Evolutionary conservation across 495 filamentous ascomycete genomes (phyloP), one percentile per base, ranked within the genome.

Genomic region (Lepidopterella palustris): DNA sequence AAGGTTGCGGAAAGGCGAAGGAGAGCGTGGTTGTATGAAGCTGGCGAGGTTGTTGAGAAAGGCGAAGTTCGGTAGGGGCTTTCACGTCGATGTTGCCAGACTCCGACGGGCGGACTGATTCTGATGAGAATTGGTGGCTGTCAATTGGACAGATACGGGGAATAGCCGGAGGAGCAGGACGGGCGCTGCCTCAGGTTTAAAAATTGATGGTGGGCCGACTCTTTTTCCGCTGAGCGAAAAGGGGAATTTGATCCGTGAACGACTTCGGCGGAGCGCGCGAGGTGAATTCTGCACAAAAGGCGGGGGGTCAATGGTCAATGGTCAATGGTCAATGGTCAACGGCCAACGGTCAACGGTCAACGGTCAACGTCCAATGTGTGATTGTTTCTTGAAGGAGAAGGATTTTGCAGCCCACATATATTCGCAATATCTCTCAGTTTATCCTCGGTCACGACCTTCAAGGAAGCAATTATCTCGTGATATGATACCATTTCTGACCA

Each of bases 171-270:
- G 21, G 20, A 13, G 21, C 20, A 42, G 13, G 13, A 11, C 39
- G 20, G 13, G 13, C 13, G 39, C 39, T 20, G 39, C 13, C 39
- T 15, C 39, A 20, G 26, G 9, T 27, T 26, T 24, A 27, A 49
- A 21, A 18, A 42, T 13, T 42, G 35, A 15, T 18, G 45, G 47
- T 24, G 47, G 47, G 47, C 47, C 47, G 47, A 50, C 18, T 50
- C 26, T 50, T 50, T 15, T 50, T 13, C 47, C 18, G 23, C 15
- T 23, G 47, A 6, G 13, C 25, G 47, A 50, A 50, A 50, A 50
- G 47, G 25, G 47, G 15, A 50, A 50, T 50, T 50, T 50, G 47
- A 50, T 50, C 47, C 47, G 47, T 25, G 35, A 11, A 11, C 35
- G 35, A 42, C 2, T 15, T 35, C n/a, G 18, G 10, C 18, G 13